These are phyloP conservation scores for Przewalskia tangutica DNA, from an alignment of 257 asterid genomes.

Conservation along the genomic window DNA sequence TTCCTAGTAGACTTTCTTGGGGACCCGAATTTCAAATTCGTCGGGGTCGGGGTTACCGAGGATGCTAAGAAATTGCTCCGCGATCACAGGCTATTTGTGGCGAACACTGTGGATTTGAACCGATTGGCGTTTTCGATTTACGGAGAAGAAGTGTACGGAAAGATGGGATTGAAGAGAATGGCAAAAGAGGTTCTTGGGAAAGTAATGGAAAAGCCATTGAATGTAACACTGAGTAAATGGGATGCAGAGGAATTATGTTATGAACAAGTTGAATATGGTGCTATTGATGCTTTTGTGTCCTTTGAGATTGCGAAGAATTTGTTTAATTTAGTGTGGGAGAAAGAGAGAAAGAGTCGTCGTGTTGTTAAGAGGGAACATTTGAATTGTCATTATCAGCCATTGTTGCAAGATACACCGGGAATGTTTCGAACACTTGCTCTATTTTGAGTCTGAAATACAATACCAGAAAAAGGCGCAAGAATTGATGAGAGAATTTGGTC, in stretches of 20 bases:
- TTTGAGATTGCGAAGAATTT: background rate
- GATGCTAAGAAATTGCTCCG: slow-evolving; percentile 10
- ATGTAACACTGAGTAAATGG: slow-evolving; percentile 19
- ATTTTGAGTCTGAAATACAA: background rate
- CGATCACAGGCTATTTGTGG: slow-evolving; percentile 10
- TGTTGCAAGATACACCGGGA: background rate
- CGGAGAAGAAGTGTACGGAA: background rate
- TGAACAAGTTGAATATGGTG: slow-evolving; percentile 23
- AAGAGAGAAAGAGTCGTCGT: background rate
- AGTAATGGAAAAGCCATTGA: slow-evolving; percentile 14
- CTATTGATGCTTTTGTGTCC: slow-evolving; percentile 20
- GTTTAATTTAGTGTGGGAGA: background rate
- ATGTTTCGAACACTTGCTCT: background rate
- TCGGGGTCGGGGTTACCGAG: slow-evolving; percentile 18
- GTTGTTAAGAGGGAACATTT: background rate
- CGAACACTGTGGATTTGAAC: slow-evolving; percentile 5
- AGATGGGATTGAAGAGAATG: slow-evolving; percentile 16
- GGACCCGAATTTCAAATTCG: background rate
- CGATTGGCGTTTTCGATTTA: slow-evolving; percentile 7
- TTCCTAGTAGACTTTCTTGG: background rate
- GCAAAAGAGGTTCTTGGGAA: slow-evolving; percentile 9
- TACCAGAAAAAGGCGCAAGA: background rate
- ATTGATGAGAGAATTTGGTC: background rate
- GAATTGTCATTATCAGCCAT: background rate
- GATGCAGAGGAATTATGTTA: background rate